Evolutionary conservation across 352 stramenopile genomes (phyloP), one percentile per base, ranked within the genome.

Genomic region (Albugo candida): DNA sequence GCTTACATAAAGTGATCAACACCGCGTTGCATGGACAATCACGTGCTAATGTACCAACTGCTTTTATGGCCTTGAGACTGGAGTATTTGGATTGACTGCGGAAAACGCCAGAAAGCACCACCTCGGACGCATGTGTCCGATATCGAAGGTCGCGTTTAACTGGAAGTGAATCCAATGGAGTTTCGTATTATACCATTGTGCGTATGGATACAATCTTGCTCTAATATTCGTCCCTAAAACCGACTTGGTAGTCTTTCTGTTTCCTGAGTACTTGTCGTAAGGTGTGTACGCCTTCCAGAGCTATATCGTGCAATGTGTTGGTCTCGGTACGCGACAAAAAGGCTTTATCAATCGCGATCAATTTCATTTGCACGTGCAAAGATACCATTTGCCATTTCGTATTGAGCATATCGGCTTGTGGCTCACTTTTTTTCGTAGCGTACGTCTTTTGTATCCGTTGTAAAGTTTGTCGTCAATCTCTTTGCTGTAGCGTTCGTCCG

Each of bases 1-100:
- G 2, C 45, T 91, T 35, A 43, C 78, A 91, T 59, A 87, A 91
- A 58, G 88, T 91, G 78, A 86, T 75, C 0, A 71, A 73, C 17
- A 63, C 84, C 41, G 61, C 74, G 11, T 54, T 91, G 5, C 64
- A 58, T 12, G 54, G 61, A 0, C 61, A 83, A 18, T 49, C 55
- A 35, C 72, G 63, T 48, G 74, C 55, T 59, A 79, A 71, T 20
- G 65, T 83, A 45, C 69, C 70, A 14, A 87, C 74, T 0, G 71
- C 87, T 42, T 91, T 85, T n/a, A n/a, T 53, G 78, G 78, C 13
- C 48, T 76, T 16, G 78, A 91, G 63, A 61, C 81, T 16, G 78
- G 88, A 51, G 58, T 82, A 13, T 81, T 62, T 41, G 61, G 56
- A 13, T 46, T 70, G n/a, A 60, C 51, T 0, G 59, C 57, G 3